phyloP scores from a whole-genome alignment of 2,329 filamentous ascomycete species.

The Fusarium pseudoanthophilum region DNA sequence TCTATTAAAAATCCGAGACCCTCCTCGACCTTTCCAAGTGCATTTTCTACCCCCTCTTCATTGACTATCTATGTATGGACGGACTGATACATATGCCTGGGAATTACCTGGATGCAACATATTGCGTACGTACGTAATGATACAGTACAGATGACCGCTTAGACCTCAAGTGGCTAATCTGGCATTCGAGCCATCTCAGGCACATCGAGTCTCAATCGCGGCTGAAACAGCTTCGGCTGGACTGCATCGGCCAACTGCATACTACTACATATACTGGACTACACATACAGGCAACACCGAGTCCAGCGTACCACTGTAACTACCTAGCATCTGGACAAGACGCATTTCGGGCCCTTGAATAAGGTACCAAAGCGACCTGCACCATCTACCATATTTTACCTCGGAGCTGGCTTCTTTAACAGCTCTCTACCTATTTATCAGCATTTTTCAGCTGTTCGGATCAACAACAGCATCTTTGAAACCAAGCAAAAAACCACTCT shows the following conservation, averaged over 20 bases:
- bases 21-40: neutral
- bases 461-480: constrained; percentile 22
- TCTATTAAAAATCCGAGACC: neutral
- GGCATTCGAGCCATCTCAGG: constrained; percentile 1
- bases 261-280: neutral
- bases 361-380: neutral
- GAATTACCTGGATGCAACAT: neutral
- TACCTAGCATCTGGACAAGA: neutral
- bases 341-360: neutral
- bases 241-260: constrained; percentile 7
- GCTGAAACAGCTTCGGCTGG: constrained; percentile 22
- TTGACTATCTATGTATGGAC: neutral
- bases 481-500: constrained; percentile 20
- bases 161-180: constrained; percentile 6
- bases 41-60: neutral
- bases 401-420: neutral
- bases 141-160: neutral
- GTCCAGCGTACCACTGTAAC: neutral
- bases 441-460: neutral
- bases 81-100: neutral
- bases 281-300: neutral
- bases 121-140: neutral
- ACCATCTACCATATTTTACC: neutral
- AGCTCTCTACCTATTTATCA: neutral
- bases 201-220: constrained; percentile 18